phyloP scores from a whole-genome alignment of 1,139 yeast species.

The Yamadazyma sp. region DNA sequence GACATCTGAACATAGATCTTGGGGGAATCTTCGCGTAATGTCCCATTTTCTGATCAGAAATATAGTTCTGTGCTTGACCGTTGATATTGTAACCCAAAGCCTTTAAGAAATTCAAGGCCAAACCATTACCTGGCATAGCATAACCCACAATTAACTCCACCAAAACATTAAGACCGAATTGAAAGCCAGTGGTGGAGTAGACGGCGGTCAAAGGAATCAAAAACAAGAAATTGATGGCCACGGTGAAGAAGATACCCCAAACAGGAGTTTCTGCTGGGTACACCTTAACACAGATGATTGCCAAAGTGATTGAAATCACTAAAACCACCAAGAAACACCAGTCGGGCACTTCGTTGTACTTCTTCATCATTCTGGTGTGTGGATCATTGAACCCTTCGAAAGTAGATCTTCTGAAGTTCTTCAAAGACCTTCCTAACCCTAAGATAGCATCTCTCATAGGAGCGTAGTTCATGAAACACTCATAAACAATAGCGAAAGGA shows the following conservation, averaged over 20 bases:
- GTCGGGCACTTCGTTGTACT: constrained; percentile 61
- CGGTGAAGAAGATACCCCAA: constrained; percentile 56
- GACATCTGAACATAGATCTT: constrained; percentile 58
- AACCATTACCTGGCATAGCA: constrained; percentile 62
- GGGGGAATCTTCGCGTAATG: constrained; percentile 64
- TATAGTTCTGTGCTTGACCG: constrained; percentile 58
- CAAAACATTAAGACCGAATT: constrained; percentile 55
- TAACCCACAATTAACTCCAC: constrained; percentile 63
- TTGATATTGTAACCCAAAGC: constrained; percentile 59
- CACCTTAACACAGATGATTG: constrained; percentile 43
- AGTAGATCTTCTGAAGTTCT: constrained; percentile 41
- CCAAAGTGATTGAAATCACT: constrained; percentile 45
- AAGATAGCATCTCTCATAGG: constrained; percentile 33
- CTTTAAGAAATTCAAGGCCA: constrained; percentile 58
- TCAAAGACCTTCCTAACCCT: constrained; percentile 16
- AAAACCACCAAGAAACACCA: constrained; percentile 55
- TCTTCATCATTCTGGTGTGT: constrained; percentile 53
- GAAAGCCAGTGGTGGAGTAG: constrained; percentile 52
- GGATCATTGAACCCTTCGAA: constrained; percentile 54
- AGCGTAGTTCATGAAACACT: constrained; percentile 36
- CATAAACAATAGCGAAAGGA: constrained; percentile 42
- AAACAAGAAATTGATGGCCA: constrained; percentile 53
- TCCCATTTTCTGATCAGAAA: constrained; percentile 56
- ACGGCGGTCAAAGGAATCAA: constrained; percentile 51
- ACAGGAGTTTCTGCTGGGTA: constrained; percentile 52